Percentiles rank a stretch among this genome's conserved stretches.
These are phyloP conservation scores for Clarireedia sp. DNA, from an alignment of 2,329 filamentous ascomycete species.

Conservation along the genomic window DNA sequence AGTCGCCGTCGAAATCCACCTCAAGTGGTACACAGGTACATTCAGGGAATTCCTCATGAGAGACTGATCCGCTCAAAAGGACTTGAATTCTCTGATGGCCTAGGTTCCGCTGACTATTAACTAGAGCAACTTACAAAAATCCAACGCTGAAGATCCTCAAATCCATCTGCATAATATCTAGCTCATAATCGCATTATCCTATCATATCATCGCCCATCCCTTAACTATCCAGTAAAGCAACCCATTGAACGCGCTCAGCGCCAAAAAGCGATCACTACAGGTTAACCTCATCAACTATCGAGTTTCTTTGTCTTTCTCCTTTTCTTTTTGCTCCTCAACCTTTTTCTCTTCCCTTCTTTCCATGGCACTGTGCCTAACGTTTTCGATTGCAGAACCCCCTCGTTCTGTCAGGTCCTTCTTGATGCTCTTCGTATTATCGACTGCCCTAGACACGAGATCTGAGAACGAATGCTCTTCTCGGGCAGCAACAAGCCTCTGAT, in stretches of 20 bases:
- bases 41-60: no score
- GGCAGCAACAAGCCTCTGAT: conserved; percentile 8
- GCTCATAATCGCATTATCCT: background rate
- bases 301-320: background rate
- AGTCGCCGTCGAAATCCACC: no score
- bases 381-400: conserved; percentile 3
- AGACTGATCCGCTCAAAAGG: no score
- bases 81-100: no score
- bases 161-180: background rate
- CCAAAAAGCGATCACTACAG: no score
- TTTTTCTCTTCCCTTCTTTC: conserved; percentile 16
- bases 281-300: no score
- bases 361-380: conserved; percentile 15
- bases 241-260: background rate
- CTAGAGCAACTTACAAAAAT: background rate
- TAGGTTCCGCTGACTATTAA: no score
- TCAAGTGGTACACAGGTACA: no score
- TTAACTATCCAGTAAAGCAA: background rate
- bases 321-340: background rate
- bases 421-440: conserved; percentile 18
- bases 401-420: conserved; percentile 2
- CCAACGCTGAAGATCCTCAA: background rate
- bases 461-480: conserved; percentile 14
- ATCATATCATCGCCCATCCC: background rate
- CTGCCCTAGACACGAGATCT: conserved; percentile 22